phyloP scores from a whole-genome alignment of 2,329 filamentous ascomycete species.

The Trichoderma sp. region DNA sequence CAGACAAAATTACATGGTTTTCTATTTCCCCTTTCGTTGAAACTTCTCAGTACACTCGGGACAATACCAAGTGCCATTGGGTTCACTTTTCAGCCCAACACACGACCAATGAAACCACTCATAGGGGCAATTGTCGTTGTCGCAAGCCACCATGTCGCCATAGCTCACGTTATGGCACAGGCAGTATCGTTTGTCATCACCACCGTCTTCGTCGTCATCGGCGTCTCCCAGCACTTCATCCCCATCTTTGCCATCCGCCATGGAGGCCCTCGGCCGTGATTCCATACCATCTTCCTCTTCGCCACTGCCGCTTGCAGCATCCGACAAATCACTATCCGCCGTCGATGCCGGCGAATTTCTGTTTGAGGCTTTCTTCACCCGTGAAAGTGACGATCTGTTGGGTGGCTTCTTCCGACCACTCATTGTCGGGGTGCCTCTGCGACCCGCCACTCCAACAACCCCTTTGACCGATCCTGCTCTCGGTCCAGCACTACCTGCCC shows the following conservation, averaged over 20 bases:
- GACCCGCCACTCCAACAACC: slow-evolving; percentile 36
- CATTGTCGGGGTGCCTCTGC: slow-evolving; percentile 49
- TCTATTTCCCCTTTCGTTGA: slow-evolving; percentile 37
- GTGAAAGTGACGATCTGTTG: slow-evolving; percentile 60
- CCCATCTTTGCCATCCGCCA: slow-evolving; percentile 37
- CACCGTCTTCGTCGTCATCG: slow-evolving; percentile 66
- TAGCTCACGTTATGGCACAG: slow-evolving; percentile 80
- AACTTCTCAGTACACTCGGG: slow-evolving; percentile 57
- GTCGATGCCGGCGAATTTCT: slow-evolving; percentile 63
- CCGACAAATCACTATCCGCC: slow-evolving; percentile 63
- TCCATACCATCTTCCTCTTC: slow-evolving; percentile 47
- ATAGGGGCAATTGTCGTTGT: slow-evolving; percentile 75
- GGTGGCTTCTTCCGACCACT: slow-evolving; percentile 48
- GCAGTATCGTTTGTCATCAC: slow-evolving; percentile 79
- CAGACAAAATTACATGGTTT: neutral
- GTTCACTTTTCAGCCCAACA: slow-evolving; percentile 65
- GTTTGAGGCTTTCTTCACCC: slow-evolving; percentile 56
- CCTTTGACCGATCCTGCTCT: slow-evolving; percentile 49
- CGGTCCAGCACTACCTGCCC: slow-evolving; percentile 60
- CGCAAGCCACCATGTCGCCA: slow-evolving; percentile 85
- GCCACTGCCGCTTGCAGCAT: slow-evolving; percentile 56
- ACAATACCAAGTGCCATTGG: slow-evolving; percentile 66
- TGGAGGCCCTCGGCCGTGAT: slow-evolving; percentile 33
- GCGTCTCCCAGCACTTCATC: slow-evolving; percentile 54
- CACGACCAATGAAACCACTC: slow-evolving; percentile 89